Conservation (phyloP, 169 alveolate species). For the Perkinsus olseni region DNA sequence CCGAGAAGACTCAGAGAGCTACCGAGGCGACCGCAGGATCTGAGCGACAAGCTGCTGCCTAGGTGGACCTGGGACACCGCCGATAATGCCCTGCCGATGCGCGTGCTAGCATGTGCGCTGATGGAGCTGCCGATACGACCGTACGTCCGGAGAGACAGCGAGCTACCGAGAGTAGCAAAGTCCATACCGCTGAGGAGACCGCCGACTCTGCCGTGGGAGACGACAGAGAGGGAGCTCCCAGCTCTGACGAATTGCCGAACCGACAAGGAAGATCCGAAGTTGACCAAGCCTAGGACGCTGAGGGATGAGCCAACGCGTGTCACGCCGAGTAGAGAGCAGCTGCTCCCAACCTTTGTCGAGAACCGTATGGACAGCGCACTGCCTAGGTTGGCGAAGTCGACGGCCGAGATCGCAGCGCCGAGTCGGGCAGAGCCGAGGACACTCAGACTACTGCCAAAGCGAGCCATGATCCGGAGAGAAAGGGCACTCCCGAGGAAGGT, state of each 20-base stretch:
- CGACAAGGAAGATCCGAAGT: not conserved
- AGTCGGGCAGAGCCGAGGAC: not conserved
- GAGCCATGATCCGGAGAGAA: slow-evolving; percentile 9
- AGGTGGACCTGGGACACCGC: not conserved
- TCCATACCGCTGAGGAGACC: not conserved
- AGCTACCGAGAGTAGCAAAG: not conserved
- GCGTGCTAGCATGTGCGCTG: not conserved
- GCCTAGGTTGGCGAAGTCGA: not conserved
- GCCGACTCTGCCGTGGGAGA: not conserved
- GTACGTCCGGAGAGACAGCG: not conserved
- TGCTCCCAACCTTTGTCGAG: not conserved
- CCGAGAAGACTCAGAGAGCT: not conserved
- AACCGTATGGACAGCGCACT: not conserved
- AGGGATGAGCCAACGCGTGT: not conserved
- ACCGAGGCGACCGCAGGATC: not conserved
- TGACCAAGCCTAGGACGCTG: not conserved
- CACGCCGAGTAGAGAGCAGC: slow-evolving; percentile 5
- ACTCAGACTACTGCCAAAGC: not conserved
- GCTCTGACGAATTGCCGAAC: not conserved
- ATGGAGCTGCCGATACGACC: not conserved
- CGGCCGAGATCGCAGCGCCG: not conserved
- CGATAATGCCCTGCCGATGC: not conserved
- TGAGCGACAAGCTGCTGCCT: not conserved
- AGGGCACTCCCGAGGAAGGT: slow-evolving; percentile 14
- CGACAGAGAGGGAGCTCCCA: not conserved